Evolutionary conservation across 73 alveolate genomes (phyloP).

Genomic region (Breviolum minutum): DNA sequence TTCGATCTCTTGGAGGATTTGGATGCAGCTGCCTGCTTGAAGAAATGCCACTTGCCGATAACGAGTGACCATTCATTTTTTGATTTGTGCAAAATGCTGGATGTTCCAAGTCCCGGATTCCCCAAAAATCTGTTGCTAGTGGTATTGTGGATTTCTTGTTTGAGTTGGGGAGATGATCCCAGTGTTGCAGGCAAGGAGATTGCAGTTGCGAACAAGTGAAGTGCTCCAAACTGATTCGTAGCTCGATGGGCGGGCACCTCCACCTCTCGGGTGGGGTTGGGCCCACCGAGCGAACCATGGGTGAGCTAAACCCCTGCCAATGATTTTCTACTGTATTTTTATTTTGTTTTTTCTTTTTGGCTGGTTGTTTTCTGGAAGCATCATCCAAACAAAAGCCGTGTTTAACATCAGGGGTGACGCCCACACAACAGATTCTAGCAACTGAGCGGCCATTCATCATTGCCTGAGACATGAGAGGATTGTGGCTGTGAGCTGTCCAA

Average conservation of each 20-base stretch:
- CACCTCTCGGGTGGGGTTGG: neutral
- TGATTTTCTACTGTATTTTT: no score
- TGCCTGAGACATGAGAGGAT: slow-evolving; percentile 50
- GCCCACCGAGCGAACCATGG: neutral
- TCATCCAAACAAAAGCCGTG: no score
- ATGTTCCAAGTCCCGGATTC: neutral
- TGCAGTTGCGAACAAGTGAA: slow-evolving; percentile 41
- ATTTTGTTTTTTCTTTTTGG: no score
- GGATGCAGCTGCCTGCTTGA: slow-evolving; percentile 53
- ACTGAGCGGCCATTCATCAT: slow-evolving; percentile 41
- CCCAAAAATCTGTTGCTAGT: no score
- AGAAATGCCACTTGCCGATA: slow-evolving; percentile 1
- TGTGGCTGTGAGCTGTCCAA: neutral
- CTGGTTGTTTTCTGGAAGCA: no score
- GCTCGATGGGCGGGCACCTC: neutral
- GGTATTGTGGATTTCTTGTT: neutral
- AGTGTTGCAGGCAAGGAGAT: neutral
- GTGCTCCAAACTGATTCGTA: neutral
- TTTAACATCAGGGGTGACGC: neutral
- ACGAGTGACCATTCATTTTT: no score
- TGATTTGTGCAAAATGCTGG: neutral
- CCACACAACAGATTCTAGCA: slow-evolving; percentile 8
- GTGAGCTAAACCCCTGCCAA: no score
- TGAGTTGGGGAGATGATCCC: neutral
- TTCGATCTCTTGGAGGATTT: slow-evolving; percentile 55